Conservation (phyloP, 2,329 filamentous ascomycete genomes). For the Chaetomium sp. region DNA sequence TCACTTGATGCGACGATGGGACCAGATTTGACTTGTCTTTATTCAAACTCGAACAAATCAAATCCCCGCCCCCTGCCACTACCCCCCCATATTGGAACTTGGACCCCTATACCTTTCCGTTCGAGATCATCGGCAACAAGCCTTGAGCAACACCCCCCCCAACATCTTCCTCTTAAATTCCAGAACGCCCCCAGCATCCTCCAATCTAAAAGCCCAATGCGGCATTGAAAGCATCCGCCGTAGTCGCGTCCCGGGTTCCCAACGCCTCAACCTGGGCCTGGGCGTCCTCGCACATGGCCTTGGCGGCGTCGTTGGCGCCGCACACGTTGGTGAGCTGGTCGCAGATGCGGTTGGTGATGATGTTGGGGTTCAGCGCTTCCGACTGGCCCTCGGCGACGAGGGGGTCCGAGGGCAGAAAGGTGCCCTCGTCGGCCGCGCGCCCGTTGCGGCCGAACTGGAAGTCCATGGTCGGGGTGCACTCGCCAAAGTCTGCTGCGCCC, state of each 20-base stretch:
- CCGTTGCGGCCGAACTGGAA: slow-evolving; percentile 57
- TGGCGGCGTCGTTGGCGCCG: slow-evolving; percentile 61
- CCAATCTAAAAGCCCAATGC: slow-evolving; percentile 42
- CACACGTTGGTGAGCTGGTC: slow-evolving; percentile 70
- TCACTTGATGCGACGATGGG: no score
- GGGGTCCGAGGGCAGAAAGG: slow-evolving; percentile 60
- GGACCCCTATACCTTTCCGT: no score
- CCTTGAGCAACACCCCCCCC: not conserved
- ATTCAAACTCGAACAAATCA: no score
- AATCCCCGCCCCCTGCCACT: no score
- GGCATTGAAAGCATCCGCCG: slow-evolving; percentile 47
- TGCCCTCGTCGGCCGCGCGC: slow-evolving; percentile 55
- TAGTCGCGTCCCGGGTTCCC: slow-evolving; percentile 43
- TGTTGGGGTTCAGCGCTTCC: slow-evolving; percentile 70
- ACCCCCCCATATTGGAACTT: no score
- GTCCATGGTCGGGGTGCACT: slow-evolving; percentile 55
- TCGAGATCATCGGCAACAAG: no score
- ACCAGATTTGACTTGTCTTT: no score
- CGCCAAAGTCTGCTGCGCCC: slow-evolving; percentile 51
- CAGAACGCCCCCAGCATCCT: not conserved
- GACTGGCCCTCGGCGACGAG: slow-evolving; percentile 60
- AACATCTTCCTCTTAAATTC: not conserved
- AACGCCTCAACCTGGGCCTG: slow-evolving; percentile 44
- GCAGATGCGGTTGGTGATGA: slow-evolving; percentile 73
- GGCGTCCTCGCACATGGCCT: slow-evolving; percentile 54